A percentile compares a stretch with the other conserved stretches of the same genome.
Evolutionary conservation across 2,329 filamentous ascomycete species (phyloP).

Genomic region (Pseudogymnoascus sp.): DNA sequence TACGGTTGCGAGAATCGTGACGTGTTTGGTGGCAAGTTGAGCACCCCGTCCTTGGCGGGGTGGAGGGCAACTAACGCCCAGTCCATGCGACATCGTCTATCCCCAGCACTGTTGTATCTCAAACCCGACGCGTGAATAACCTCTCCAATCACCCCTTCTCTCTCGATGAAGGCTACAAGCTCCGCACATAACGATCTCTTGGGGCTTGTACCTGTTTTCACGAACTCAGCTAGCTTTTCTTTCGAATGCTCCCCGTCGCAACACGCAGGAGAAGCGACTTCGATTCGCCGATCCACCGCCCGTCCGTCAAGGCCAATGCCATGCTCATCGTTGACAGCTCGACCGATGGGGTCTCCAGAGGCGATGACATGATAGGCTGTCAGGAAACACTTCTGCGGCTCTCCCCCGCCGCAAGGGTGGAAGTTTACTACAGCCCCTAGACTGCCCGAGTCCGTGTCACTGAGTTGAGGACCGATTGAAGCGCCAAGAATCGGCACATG

Average conservation of each 20-base stretch:
- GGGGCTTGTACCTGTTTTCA: too few relatives aligned
- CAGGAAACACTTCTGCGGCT: neutral
- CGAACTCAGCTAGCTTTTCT: too few relatives aligned
- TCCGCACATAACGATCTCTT: too few relatives aligned
- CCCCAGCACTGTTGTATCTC: neutral
- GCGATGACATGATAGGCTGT: neutral
- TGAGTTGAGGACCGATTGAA: neutral
- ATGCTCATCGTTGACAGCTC: neutral
- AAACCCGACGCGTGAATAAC: neutral
- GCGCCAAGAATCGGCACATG: neutral
- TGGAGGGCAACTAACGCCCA: constrained; percentile 3
- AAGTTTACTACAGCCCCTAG: neutral
- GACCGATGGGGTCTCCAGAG: neutral
- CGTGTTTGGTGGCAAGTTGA: neutral
- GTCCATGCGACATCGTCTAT: neutral
- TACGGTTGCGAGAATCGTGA: too few relatives aligned
- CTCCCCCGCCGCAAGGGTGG: neutral
- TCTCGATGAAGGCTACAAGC: too few relatives aligned
- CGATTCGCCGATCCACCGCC: neutral
- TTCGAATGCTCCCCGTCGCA: neutral
- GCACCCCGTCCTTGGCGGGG: neutral
- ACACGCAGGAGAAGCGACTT: neutral
- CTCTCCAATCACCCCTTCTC: neutral
- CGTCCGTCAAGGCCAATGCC: neutral
- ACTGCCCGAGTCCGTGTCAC: neutral